Base-by-base conservation (phyloP, 305 asterid genomes). In the Fraxinus nigra region DNA sequence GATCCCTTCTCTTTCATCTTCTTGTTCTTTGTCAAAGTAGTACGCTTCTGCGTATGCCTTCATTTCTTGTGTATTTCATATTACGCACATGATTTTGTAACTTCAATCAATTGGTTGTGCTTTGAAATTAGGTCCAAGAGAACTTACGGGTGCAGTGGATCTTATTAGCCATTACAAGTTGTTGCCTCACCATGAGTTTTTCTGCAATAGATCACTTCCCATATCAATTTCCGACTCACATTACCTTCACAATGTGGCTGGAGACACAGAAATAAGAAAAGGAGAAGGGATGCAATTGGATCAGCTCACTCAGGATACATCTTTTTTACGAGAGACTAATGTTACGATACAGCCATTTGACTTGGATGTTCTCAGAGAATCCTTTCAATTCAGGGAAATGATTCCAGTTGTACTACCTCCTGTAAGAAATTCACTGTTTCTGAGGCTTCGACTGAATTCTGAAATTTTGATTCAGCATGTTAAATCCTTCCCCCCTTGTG, bases 181-280 rank as follows among this genome's bases (percentile, higher is more conserved):
- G 38, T 46, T 75, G 84, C 81, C 79, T 13, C 78, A 74, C 78
- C 81, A 79, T 38, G 86, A 79, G 14, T 76, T 75, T 46, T 85
- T 82, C 82, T 85, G 88, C 77, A 82, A 82, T 80, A 79, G 79
- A 63, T 76, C 79, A 33, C 72, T 85, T 13, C 79, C 83, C 3
- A 10, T 30, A 8, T 76, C 85, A 13, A 72, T 82, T 65, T 79
- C 82, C 9, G 78, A 78, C 78, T 74, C 83, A 20, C 83, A 79
- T 38, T 85, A 85, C 79, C 87, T 85, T 8, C 75, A 63, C 30
- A 85, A 85, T 79, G 85, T 85, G 70, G 85, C 78, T 72, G 87
- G 87, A 56, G 85, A 82, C 32, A 82, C 65, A 26, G 69, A 46
- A 78, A 78, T 85, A 34, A 81, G 87, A 79, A 81, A 74, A 81